A percentile compares a stretch with the other conserved stretches of the same genome.
Conservation (phyloP, 1,284 basidiomycete genomes). For the Abortiporus biennis region DNA sequence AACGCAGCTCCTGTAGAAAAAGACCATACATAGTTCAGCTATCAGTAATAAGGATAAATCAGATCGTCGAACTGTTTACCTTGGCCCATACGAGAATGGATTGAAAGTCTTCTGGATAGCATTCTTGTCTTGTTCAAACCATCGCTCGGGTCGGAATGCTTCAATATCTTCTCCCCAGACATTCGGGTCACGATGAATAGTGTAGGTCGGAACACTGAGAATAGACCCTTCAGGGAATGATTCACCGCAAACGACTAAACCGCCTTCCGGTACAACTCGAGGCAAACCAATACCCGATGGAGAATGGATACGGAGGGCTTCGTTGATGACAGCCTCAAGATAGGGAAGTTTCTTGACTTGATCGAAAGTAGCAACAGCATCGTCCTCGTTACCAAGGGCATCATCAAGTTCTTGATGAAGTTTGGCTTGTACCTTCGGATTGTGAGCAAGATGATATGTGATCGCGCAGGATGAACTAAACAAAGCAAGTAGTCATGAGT, state of each 20-base stretch:
- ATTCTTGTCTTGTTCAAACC: conserved; percentile 43
- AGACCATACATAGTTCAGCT: neutral
- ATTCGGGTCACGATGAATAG: conserved; percentile 64
- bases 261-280: conserved; percentile 68
- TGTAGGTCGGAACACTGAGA: conserved; percentile 71
- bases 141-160: conserved; percentile 73
- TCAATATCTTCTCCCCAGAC: conserved; percentile 74
- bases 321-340: conserved; percentile 79
- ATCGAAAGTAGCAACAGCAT: conserved; percentile 46
- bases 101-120: conserved; percentile 13
- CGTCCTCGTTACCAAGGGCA: conserved; percentile 34
- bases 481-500: conserved; percentile 36
- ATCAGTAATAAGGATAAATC: conserved; percentile 33
- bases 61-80: conserved; percentile 48
- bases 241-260: conserved; percentile 50
- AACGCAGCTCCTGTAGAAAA: conserved; percentile 18
- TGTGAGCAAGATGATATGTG: conserved; percentile 72
- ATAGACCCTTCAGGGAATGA: conserved; percentile 70
- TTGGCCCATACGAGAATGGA: conserved; percentile 24
- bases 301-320: conserved; percentile 77
- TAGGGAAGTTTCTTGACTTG: conserved; percentile 68
- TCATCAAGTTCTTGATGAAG: conserved; percentile 61
- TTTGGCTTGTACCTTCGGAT: conserved; percentile 61
- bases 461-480: conserved; percentile 54
- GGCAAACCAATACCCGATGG: conserved; percentile 75